Conservation (phyloP, 371 early-diverging fungal genomes). For the Rhizomucor miehei region DNA sequence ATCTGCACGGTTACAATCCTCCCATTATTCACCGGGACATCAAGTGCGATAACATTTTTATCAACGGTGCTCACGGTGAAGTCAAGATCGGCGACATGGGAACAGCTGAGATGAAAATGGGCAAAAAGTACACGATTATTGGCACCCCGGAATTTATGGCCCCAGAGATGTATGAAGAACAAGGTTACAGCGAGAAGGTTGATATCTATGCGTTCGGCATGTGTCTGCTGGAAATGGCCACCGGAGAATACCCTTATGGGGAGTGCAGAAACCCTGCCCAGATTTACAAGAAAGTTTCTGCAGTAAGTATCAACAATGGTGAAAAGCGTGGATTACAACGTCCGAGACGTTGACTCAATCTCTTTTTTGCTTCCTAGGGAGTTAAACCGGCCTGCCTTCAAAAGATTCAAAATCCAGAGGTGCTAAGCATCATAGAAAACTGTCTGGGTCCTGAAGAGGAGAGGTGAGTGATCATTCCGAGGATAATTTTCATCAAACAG, state of each 20-base stretch:
- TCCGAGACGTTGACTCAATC: background rate
- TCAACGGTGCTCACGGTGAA: slow-evolving; percentile 86
- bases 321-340: background rate
- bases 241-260: slow-evolving; percentile 86
- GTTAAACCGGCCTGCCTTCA: slow-evolving; percentile 78
- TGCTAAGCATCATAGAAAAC: slow-evolving; percentile 68
- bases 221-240: slow-evolving; percentile 88
- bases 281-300: slow-evolving; percentile 81
- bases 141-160: slow-evolving; percentile 93
- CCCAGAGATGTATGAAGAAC: slow-evolving; percentile 90
- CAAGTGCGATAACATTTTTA: slow-evolving; percentile 86
- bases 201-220: slow-evolving; percentile 95
- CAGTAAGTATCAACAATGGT: slow-evolving; percentile 32
- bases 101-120: slow-evolving; percentile 48
- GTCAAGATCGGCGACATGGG: slow-evolving; percentile 94
- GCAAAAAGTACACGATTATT: slow-evolving; percentile 59
- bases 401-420: slow-evolving; percentile 68
- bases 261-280: slow-evolving; percentile 89
- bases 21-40: slow-evolving; percentile 91
- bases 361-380: slow-evolving; percentile 21
- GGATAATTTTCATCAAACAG: background rate
- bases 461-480: slow-evolving; percentile 15
- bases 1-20: slow-evolving; percentile 77
- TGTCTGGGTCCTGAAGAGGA: slow-evolving; percentile 70
- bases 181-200: slow-evolving; percentile 83